Base-by-base conservation (phyloP, 2,329 filamentous ascomycete genomes). In the Tolypocladium cylindrosporum region DNA sequence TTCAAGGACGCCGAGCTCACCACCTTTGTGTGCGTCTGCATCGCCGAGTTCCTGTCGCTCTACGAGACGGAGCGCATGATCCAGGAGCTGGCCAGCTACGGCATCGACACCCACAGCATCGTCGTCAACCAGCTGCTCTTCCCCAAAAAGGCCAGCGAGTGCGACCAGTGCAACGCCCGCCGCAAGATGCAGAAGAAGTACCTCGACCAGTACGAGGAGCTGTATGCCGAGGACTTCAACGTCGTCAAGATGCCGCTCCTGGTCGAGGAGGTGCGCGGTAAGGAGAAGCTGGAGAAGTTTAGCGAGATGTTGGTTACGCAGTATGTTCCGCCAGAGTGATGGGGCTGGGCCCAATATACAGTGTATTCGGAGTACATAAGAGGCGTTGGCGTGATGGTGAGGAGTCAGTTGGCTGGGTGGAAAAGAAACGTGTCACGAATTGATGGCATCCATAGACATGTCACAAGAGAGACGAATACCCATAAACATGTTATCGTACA, bases 31-130 rank as follows among this genome's bases (percentile, higher is more conserved):
- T 97, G 94, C 72, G 94, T 99, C 61, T 96, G 94, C 74, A 99
- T 99, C 72, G 90, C 94, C 56, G 94, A 99, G 76, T 99, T 99
- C 78, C 75, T 99, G 67, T 92, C 88, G 42, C 81, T 99, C 56
- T 99, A 99, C 78, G 94, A 99, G 81, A 99, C 94, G 61, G 94
- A 99, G 80, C 89, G 94, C 68, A 97, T 99, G 94, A 97, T 99
- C 67, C 94, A 99, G 80, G 94, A 99, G 78, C 80, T 99, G 61
- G 87, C 91, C 54, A 89, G 84, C 72, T 99, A 96, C 77, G 80
- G 88, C 69, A 99, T 99, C 71, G 94, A 99, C 73, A 96, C 93
- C 8, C 94, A 97, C 77, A 86, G 88, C 70, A 97, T 99, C 71
- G 94, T 99, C 52, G 94, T 99, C 68, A 99, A 99, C 75, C 94